Conservation (phyloP, 495 filamentous ascomycete species). For the Hypoxylon trugodes region DNA sequence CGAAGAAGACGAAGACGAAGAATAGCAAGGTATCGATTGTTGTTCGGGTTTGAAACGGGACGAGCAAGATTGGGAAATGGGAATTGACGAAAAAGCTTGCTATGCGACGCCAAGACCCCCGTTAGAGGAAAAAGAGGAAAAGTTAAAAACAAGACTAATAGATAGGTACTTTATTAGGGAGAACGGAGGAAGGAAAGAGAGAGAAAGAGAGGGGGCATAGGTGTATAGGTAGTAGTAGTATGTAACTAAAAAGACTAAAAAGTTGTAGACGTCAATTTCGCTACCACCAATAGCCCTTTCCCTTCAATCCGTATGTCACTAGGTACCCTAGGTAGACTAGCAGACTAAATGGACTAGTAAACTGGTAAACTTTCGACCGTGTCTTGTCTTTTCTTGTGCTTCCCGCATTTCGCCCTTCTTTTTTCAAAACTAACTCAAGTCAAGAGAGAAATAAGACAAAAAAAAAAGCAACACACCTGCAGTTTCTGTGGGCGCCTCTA, state of each 20-base stretch:
- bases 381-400: too few relatives aligned
- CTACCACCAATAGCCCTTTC: neutral
- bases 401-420: too few relatives aligned
- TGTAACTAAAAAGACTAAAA: conserved; percentile 9
- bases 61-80: conserved; percentile 11
- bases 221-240: conserved; percentile 2
- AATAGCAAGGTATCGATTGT: conserved; percentile 8
- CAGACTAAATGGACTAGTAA: too few relatives aligned
- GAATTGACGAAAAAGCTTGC: conserved; percentile 35
- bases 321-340: neutral
- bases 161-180: conserved; percentile 6
- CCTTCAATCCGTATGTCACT: neutral
- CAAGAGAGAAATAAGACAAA: neutral
- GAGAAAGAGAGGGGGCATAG: neutral
- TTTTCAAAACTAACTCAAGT: too few relatives aligned
- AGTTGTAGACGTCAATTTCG: conserved; percentile 6
- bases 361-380: too few relatives aligned
- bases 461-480: neutral
- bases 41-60: conserved; percentile 20
- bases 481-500: conserved; percentile 10
- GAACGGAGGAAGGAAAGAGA: conserved; percentile 6
- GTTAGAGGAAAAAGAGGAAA: conserved; percentile 17
- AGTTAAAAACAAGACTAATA: neutral
- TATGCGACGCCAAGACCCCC: conserved; percentile 43
- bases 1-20: neutral